Conservation (phyloP, 2,329 filamentous ascomycete species). For the Fusarium tjaetaba region DNA sequence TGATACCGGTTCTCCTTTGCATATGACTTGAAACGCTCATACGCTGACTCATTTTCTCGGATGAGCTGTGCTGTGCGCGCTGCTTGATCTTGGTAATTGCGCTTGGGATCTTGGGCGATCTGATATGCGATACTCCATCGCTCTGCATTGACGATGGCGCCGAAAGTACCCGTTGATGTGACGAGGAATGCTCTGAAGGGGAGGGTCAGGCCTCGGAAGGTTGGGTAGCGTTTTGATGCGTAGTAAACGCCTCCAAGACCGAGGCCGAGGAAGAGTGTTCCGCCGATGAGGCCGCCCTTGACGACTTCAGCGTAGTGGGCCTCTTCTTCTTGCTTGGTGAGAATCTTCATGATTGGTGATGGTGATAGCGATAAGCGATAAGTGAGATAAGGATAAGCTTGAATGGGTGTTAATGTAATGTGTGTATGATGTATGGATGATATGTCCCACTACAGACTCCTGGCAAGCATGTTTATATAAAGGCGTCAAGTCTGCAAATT, state of each 20-base stretch:
- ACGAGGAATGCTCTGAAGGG: slow-evolving; percentile 93
- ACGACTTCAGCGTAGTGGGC: slow-evolving; percentile 86
- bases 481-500: neutral
- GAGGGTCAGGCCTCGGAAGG: slow-evolving; percentile 82
- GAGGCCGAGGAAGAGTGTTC: slow-evolving; percentile 70
- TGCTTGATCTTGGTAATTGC: slow-evolving; percentile 71
- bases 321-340: slow-evolving; percentile 91
- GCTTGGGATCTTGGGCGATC: slow-evolving; percentile 72
- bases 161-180: slow-evolving; percentile 82
- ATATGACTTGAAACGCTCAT: slow-evolving; percentile 75
- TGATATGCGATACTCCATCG: slow-evolving; percentile 73
- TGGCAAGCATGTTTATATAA: slow-evolving; percentile 26
- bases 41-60: slow-evolving; percentile 63
- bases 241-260: slow-evolving; percentile 74
- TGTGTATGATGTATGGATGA: slow-evolving; percentile 2
- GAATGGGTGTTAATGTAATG: slow-evolving; percentile 1
- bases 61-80: slow-evolving; percentile 65
- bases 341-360: slow-evolving; percentile 82
- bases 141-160: slow-evolving; percentile 89
- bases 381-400: neutral
- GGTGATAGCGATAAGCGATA: neutral
- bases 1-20: slow-evolving; percentile 84
- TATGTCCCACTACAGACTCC: neutral
- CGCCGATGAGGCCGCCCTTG: slow-evolving; percentile 81
- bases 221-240: slow-evolving; percentile 76